A percentile compares a stretch with the other conserved stretches of the same genome.
These are phyloP conservation scores for Pyropia haitanensis DNA, from an alignment of 23 red algal species.

Conservation along the genomic window DNA sequence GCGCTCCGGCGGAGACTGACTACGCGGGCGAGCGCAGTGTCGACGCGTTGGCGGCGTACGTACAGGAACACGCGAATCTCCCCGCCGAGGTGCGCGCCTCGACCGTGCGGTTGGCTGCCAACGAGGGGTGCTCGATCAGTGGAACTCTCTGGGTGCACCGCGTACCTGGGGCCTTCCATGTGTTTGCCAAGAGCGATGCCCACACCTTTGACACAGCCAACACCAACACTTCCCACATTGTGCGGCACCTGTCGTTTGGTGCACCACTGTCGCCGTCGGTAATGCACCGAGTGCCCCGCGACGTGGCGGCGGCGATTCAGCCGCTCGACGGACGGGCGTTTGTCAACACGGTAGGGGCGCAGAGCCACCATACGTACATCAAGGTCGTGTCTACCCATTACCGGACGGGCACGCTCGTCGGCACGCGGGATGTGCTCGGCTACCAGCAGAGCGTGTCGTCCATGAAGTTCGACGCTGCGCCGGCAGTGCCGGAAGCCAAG, in stretches of 20 bases:
- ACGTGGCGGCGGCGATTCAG: slow-evolving; percentile 45
- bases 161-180: slow-evolving; percentile 60
- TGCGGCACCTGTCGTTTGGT: slow-evolving; percentile 74
- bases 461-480: slow-evolving; percentile 47
- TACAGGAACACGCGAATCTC: background rate
- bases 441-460: slow-evolving; percentile 60
- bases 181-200: slow-evolving; percentile 46
- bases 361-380: slow-evolving; percentile 64
- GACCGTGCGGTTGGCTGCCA: background rate
- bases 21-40: background rate
- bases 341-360: slow-evolving; percentile 39
- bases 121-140: slow-evolving; percentile 60
- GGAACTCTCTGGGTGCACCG: slow-evolving; percentile 65
- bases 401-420: slow-evolving; percentile 48
- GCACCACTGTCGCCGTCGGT: slow-evolving; percentile 22
- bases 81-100: background rate
- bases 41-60: background rate
- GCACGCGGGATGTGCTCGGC: slow-evolving; percentile 34
- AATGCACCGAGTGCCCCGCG: slow-evolving; percentile 34
- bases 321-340: slow-evolving; percentile 54
- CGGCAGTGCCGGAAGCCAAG: slow-evolving; percentile 49
- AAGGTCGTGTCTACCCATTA: slow-evolving; percentile 71
- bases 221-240: slow-evolving; percentile 64
- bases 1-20: background rate
- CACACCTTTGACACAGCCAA: slow-evolving; percentile 56